Evolutionary conservation across 345 rosid genomes (phyloP).

Genomic region (Eucalyptus cloeziana): DNA sequence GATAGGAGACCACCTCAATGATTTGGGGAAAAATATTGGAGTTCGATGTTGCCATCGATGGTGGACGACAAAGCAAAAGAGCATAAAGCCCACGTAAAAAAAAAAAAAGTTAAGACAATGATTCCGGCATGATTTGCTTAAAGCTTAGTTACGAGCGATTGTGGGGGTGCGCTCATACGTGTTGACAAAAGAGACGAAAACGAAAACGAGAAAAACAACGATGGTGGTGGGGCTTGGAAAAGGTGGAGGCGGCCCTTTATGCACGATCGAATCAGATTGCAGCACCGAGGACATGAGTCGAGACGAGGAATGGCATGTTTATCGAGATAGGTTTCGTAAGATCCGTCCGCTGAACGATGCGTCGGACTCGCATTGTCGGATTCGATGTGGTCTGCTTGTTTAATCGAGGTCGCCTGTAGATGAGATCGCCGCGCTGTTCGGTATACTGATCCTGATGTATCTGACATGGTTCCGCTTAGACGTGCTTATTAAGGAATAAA

Average conservation of each 20-base stretch:
- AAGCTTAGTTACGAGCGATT: neutral
- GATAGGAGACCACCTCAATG: neutral
- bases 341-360: neutral
- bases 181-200: neutral
- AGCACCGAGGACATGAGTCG: neutral
- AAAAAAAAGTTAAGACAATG: neutral
- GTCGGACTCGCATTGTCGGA: neutral
- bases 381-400: neutral
- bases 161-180: neutral
- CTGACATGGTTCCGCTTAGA: neutral
- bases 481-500: neutral
- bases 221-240: neutral
- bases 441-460: too few relatives aligned
- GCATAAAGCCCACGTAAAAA: neutral
- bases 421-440: neutral
- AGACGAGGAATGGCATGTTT: neutral
- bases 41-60: neutral
- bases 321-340: neutral
- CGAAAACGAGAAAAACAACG: neutral
- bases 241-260: neutral
- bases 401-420: neutral
- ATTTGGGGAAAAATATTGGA: neutral
- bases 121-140: neutral
- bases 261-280: neutral
- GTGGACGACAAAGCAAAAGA: neutral